A percentile compares a stretch with the other conserved stretches of the same genome.
Conservation (phyloP, 2,329 filamentous ascomycete species). For the Lanzia echinophila region DNA sequence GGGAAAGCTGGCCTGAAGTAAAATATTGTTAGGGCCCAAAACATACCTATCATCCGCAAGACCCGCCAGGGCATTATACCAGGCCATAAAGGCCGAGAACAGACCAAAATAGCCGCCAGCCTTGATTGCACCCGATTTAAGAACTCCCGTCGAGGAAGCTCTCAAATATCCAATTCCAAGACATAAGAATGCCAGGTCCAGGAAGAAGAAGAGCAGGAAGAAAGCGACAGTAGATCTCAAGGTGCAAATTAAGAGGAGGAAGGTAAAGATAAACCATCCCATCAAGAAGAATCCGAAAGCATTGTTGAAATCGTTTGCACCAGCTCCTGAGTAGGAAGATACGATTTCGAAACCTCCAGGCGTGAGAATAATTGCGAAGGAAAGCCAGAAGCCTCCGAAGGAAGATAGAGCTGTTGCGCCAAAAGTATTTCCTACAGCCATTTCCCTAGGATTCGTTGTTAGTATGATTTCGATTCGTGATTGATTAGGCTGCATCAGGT, state of each 20-base stretch:
- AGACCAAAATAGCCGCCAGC: conserved; percentile 77
- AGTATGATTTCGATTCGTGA: background rate
- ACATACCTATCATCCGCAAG: conserved; percentile 64
- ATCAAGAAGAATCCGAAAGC: conserved; percentile 52
- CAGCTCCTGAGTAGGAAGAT: conserved; percentile 28
- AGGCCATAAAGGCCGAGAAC: conserved; percentile 71
- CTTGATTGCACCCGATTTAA: conserved; percentile 46
- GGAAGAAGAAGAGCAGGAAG: conserved; percentile 51
- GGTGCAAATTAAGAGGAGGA: conserved; percentile 46
- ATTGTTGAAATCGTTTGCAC: conserved; percentile 34
- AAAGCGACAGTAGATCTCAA: conserved; percentile 54
- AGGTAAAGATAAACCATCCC: conserved; percentile 60
- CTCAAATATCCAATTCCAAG: conserved; percentile 39
- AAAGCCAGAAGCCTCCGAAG: conserved; percentile 58
- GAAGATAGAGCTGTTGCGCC: conserved; percentile 56
- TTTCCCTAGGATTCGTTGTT: conserved; percentile 42
- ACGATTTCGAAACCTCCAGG: conserved; percentile 50
- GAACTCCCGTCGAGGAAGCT: conserved; percentile 23
- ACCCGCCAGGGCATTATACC: conserved; percentile 83
- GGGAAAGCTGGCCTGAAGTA: too few relatives aligned
- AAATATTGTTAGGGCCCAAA: too few relatives aligned
- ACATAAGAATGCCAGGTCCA: conserved; percentile 51
- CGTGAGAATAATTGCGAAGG: conserved; percentile 50
- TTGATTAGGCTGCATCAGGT: too few relatives aligned
- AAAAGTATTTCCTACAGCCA: conserved; percentile 58